A percentile compares a stretch with the other conserved stretches of the same genome.
These are phyloP conservation scores for Verticillium klebahnii DNA, from an alignment of 2,329 filamentous ascomycete genomes.

Conservation along the genomic window DNA sequence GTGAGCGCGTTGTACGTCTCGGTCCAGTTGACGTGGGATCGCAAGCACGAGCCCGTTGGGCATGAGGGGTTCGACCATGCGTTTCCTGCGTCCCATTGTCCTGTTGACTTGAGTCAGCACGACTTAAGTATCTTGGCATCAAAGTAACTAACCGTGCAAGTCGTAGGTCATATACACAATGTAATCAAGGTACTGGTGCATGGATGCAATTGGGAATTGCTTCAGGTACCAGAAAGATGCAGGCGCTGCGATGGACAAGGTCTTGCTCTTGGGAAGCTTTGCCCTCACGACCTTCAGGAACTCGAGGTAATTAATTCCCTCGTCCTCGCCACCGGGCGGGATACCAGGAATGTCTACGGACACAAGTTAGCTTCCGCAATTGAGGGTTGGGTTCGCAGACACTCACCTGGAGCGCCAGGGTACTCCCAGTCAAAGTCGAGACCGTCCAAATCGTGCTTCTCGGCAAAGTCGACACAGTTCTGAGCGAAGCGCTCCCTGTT, in stretches of 20 bases:
- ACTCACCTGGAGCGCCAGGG: slow-evolving; percentile 13
- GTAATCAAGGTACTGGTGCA: slow-evolving; percentile 24
- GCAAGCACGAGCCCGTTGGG: slow-evolving; percentile 25
- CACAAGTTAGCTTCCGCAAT: neutral
- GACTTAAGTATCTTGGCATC: neutral
- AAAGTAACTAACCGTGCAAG: slow-evolving; percentile 24
- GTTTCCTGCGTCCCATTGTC: slow-evolving; percentile 19
- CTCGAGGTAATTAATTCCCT: slow-evolving; percentile 25
- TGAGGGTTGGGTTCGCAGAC: neutral
- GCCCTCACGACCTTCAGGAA: slow-evolving; percentile 19
- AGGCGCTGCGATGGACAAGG: slow-evolving; percentile 30
- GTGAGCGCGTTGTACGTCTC: slow-evolving; percentile 26
- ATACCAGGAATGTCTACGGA: slow-evolving; percentile 24
- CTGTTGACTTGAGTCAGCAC: neutral
- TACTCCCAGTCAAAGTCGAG: slow-evolving; percentile 42
- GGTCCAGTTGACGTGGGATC: slow-evolving; percentile 32
- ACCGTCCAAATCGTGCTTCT: slow-evolving; percentile 28
- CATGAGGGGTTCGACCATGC: slow-evolving; percentile 19
- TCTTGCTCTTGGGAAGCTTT: slow-evolving; percentile 14
- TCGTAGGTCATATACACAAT: slow-evolving; percentile 32
- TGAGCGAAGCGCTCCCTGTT: neutral
- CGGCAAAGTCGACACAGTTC: neutral
- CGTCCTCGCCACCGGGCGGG: slow-evolving; percentile 16
- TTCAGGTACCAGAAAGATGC: slow-evolving; percentile 35
- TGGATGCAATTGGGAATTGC: slow-evolving; percentile 26